These are phyloP conservation scores for Rhizopus arrhizus DNA, from an alignment of 371 early-diverging fungal genomes.

Conservation along the genomic window DNA sequence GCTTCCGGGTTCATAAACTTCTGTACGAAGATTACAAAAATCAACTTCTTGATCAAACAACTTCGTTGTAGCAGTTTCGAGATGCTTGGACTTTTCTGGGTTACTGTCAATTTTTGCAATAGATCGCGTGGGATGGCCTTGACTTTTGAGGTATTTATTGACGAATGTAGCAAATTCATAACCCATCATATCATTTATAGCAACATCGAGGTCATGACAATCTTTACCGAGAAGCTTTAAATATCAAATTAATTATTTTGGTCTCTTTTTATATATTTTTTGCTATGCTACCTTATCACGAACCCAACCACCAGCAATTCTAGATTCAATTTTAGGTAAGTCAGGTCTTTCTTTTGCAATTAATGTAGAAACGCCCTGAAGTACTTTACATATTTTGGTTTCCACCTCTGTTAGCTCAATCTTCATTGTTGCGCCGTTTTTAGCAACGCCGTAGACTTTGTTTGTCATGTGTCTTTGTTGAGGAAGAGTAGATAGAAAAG, in stretches of 20 bases:
- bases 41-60: slow-evolving; percentile 86
- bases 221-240: slow-evolving; percentile 82
- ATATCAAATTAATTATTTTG: not conserved
- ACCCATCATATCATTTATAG: slow-evolving; percentile 95
- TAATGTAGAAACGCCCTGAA: slow-evolving; percentile 58
- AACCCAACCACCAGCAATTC: slow-evolving; percentile 99
- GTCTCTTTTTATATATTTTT: not conserved
- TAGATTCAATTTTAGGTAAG: slow-evolving; percentile 65
- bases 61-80: slow-evolving; percentile 96
- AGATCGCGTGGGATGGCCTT: slow-evolving; percentile 53
- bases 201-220: slow-evolving; percentile 96
- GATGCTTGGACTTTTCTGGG: slow-evolving; percentile 97
- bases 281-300: slow-evolving; percentile 83
- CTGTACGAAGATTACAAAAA: slow-evolving; percentile 96
- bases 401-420: slow-evolving; percentile 60
- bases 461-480: slow-evolving; percentile 1
- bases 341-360: slow-evolving; percentile 54
- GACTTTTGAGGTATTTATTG: slow-evolving; percentile 61
- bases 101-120: slow-evolving; percentile 90
- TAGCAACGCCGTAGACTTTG: slow-evolving; percentile 36
- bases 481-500: not conserved
- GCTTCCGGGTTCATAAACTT: slow-evolving; percentile 83
- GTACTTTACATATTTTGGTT: slow-evolving; percentile 60
- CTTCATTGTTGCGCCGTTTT: slow-evolving; percentile 41
- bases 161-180: slow-evolving; percentile 88